Base-by-base conservation (phyloP, 2,329 filamentous ascomycete species). In the Samsoniella hepiali region DNA sequence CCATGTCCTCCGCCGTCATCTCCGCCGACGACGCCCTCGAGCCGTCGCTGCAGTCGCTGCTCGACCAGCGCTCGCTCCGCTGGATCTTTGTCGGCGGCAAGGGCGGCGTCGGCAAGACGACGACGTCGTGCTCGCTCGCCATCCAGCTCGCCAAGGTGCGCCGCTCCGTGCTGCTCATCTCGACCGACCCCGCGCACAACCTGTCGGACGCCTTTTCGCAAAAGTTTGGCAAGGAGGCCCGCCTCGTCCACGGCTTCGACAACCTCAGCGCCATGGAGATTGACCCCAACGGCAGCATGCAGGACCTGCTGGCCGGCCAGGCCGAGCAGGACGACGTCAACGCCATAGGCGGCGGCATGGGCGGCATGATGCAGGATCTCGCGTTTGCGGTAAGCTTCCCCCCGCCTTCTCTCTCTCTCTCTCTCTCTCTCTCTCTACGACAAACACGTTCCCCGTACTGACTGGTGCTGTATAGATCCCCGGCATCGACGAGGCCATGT, bases 21-120 rank as follows among this genome's bases (percentile, higher is more conserved):
- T 72, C 74, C 65, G 71, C 73, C 77, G 89, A 90, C 73, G 90
- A 93, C 74, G 82, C 86, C 71, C 88, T 98, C 81, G 93, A 96
- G 81, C 93, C 95, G 55, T 92, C 91, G 59, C 91, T 99, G 72
- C 91, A 97, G 81, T 91, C 91, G 68, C 93, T 99, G 74, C 87
- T 99, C 72, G 92, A 96, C 81, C 95, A 99, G 78, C 92, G 93
- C 78, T 89, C 91, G 40, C 88, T 99, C 63, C 91, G 95, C 75
- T 99, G 95, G 95, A 96, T 99, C 79, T 99, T 99, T 73, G 95
- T 99, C 65, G 95, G 95, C 72, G 95, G 95, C 69, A 99, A 99
- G 80, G 95, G 95, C 73, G 95, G 95, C 75, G 95, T 99, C 53
- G 95, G 95, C 76, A 99, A 99, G 83, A 99, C 95, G 34, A 99